A percentile compares a stretch with the other conserved stretches of the same genome.
phyloP scores from a whole-genome alignment of 2,329 filamentous ascomycete genomes.

The Diaporthe longicolla region DNA sequence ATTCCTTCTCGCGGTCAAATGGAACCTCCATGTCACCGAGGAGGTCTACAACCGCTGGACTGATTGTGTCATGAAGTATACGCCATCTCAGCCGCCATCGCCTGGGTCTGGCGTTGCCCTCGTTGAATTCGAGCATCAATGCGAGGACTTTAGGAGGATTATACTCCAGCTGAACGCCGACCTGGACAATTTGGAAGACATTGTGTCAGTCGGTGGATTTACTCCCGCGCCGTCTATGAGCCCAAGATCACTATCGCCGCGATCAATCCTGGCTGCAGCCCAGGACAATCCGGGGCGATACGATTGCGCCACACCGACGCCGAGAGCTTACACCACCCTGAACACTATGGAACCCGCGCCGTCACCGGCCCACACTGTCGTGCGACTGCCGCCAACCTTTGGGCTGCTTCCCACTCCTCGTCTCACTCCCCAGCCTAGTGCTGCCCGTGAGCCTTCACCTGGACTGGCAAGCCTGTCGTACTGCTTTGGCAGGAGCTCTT shows the following conservation, averaged over 20 bases:
- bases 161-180: constrained; percentile 70
- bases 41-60: constrained; percentile 93
- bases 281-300: constrained; percentile 46
- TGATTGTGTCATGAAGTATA: constrained; percentile 89
- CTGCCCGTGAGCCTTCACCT: constrained; percentile 71
- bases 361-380: constrained; percentile 58
- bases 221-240: constrained; percentile 41
- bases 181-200: constrained; percentile 70
- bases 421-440: constrained; percentile 68
- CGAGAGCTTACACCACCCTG: constrained; percentile 58
- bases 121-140: constrained; percentile 60
- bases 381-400: constrained; percentile 65
- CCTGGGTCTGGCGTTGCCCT: constrained; percentile 61
- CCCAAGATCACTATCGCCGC: constrained; percentile 51
- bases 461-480: constrained; percentile 52
- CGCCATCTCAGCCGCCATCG: constrained; percentile 73
- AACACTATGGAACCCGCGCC: constrained; percentile 65
- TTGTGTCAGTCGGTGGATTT: constrained; percentile 50
- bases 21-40: constrained; percentile 95
- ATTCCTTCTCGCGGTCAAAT: constrained; percentile 90
- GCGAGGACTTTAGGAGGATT: constrained; percentile 70
- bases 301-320: constrained; percentile 53
- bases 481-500: constrained; percentile 64
- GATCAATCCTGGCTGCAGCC: constrained; percentile 61
- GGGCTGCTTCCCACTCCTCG: constrained; percentile 72